These are phyloP conservation scores for Syzygium aromaticum DNA, from an alignment of 345 rosid species.

Conservation along the genomic window DNA sequence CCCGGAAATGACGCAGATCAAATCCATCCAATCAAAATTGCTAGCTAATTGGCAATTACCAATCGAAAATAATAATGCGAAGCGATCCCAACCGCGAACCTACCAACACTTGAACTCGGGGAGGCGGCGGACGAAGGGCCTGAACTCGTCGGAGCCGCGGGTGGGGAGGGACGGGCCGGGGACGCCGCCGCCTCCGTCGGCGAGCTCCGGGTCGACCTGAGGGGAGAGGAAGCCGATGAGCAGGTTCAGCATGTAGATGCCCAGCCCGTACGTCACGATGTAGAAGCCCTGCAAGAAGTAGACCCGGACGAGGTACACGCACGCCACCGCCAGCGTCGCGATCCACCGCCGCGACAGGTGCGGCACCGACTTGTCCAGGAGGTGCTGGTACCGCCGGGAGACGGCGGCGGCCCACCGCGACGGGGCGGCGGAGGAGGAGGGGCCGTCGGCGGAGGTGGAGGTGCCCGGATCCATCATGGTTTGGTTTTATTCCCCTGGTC, in stretches of 20 bases:
- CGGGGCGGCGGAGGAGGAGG: constrained; percentile 19
- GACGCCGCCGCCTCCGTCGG: constrained; percentile 14
- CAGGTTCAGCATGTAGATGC: constrained; percentile 81
- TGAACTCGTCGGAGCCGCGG: constrained; percentile 83
- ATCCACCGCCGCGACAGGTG: constrained; percentile 58
- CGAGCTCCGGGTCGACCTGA: constrained; percentile 75
- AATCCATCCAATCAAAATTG: neutral
- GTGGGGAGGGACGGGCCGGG: constrained; percentile 60
- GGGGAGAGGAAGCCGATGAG: constrained; percentile 90
- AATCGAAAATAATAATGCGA: neutral
- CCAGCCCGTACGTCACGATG: constrained; percentile 82
- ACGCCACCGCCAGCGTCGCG: constrained; percentile 33
- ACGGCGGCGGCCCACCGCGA: constrained; percentile 26
- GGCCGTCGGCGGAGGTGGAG: constrained; percentile 21
- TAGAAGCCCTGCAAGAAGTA: constrained; percentile 78
- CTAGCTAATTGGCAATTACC: neutral
- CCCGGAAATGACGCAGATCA: neutral
- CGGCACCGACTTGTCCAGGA: constrained; percentile 71
- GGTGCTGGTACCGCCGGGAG: constrained; percentile 52
- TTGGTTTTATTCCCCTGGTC: neutral
- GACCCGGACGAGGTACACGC: constrained; percentile 67
- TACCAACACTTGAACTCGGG: constrained; percentile 94
- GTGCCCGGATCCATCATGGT: constrained; percentile 19
- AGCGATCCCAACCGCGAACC: neutral
- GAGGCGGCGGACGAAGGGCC: constrained; percentile 91